Evolutionary conservation across 208 protist species (phyloP), one percentile per base, ranked within the genome.

Genomic region (Leishmania mexicana): DNA sequence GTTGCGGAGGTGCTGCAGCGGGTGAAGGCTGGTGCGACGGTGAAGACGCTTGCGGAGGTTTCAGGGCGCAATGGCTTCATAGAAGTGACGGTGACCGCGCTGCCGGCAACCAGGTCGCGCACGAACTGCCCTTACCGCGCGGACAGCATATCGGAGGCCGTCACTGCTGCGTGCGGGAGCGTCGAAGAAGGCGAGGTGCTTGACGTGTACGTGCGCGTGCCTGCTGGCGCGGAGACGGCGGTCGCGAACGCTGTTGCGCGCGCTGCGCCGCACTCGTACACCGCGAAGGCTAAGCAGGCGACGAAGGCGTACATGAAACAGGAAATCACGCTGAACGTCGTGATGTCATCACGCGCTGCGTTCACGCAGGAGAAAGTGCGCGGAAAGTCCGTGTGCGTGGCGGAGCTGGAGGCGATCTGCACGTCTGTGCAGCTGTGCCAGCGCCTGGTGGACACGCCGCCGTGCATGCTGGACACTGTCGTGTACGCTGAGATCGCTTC

Each of bases 361-460:
- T 87, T 89, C 78, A 84, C 85, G 42, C 81, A 83, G n/a, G 83
- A 87, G 81, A 80, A 60, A 62, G 79, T 90, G 35, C 58, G 88
- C 31, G 83, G 80, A 19, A 75, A 68, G 58, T 75, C 76, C 21
- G 83, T 79, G 62, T 76, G 35, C 28, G 73, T 68, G 10, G 83
- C 81, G 71, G 88, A 93, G 83, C 84, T 96, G 17, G 76, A 90
- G 70, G 80, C 89, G 70, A 71, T 96, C 49, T 88, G 82, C 79
- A 89, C 83, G 15, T 90, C 83, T 21, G 88, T 94, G 57, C 94
- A 97, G 85, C 88, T 97, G 78, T 94, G 89, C 83, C 90, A 93
- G 88, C 89, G 93, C 19, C 87, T 97, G 72, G 90, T 97, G 38
- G 94, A 97, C 83, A 86, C 93, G n/a, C 94, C 94, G 60, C 65